Evolutionary conservation across 2,329 filamentous ascomycete genomes (phyloP), one percentile per base, ranked within the genome.

Genomic region (Ilyonectria mors-panacis): DNA sequence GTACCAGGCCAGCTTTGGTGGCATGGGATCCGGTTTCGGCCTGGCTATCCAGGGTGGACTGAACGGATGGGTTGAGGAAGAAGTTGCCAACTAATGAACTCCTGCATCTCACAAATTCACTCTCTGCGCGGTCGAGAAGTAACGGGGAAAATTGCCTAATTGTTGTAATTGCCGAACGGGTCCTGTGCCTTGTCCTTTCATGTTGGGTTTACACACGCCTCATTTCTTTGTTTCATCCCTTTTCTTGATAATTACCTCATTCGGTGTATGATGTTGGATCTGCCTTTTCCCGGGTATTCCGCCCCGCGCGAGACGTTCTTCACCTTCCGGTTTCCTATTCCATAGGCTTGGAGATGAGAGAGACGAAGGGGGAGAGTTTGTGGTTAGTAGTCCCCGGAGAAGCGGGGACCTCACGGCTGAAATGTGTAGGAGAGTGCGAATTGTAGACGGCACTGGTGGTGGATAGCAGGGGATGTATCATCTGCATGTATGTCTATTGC

Each of bases 11-110:
- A 90, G 87, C 79, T 91, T 86, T 66, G 86, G 88, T 65, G 88
- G 88, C 28, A 88, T 89, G 81, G 87, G 86, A 17, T 82, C 83
- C 21, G 88, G 88, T 3, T 90, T 88, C 66, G 89, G 88, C 30
- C 83, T 91, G 13, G 88, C 87, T 42, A 90, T 91, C 61, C 88
- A 91, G 76, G 86, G 88, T 68, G 88, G 88, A 7, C 79, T 92
- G 72, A 91, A 91, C 71, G 89, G 89, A 61, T 92, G 90, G 90
- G 88, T 89, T 39, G 89, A 92, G 79, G 89, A 92, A 77, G 88
- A 90, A 78, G 87, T 90, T 70, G 85, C 86, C 65, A 90, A 90
- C 81, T 90, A 80, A 81, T 68, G 67, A 67, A 65, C 60, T 69
- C 59, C 57, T 69, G 58, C 59, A 73, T 74, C 68, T 75, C 72